Base-by-base conservation (phyloP, 2,329 filamentous ascomycete genomes). In the Stachybotrys chlorohalonatus region DNA sequence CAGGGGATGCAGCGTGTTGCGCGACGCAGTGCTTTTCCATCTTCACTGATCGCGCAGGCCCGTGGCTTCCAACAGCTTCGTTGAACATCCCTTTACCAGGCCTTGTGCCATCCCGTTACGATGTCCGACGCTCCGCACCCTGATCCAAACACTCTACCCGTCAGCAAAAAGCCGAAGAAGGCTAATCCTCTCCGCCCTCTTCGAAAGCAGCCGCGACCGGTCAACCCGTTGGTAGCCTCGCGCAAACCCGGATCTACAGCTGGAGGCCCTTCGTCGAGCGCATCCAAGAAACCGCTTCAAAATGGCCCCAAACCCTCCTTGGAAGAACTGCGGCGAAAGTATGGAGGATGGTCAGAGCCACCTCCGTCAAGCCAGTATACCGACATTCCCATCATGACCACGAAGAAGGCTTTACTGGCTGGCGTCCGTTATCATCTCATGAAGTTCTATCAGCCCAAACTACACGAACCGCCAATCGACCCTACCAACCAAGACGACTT, bases 401-500 rank as follows among this genome's bases (percentile, higher is more conserved):
- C 90, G 7, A 95, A 95, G 71, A 85, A 86, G 64, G 84, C 86
- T 9, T 71, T 96, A 52, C 79, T 89, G 54, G 87, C 94, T 61
- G 89, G 87, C 6, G 74, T 95, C 56, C 87, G 93, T 51, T 85
- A 91, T 64, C 94, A 99, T 67, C 82, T 95, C 58, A 92, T 96
- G 77, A 86, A 89, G 62, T 85, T 99, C 62, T 67, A 73, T 55
- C 79, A 87, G 58, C 75, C 80, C 52, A 84, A 84, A 63, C 64
- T 71, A 9, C 68, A 67, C 17, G 75, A 76, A 58, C 86, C 87
- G 61, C 80, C 84, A 36, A 66, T 90, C 57, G 86, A 97, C 64
- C 81, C 83, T 2, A 77, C 76, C 31, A 74, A 86, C 61, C 85
- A 93, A 60, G 77, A 85, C 6, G 85, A 95, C 52, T 99, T 97